Base-by-base conservation (phyloP, 768 basidiomycete species). In the Kondoa subrosea region DNA sequence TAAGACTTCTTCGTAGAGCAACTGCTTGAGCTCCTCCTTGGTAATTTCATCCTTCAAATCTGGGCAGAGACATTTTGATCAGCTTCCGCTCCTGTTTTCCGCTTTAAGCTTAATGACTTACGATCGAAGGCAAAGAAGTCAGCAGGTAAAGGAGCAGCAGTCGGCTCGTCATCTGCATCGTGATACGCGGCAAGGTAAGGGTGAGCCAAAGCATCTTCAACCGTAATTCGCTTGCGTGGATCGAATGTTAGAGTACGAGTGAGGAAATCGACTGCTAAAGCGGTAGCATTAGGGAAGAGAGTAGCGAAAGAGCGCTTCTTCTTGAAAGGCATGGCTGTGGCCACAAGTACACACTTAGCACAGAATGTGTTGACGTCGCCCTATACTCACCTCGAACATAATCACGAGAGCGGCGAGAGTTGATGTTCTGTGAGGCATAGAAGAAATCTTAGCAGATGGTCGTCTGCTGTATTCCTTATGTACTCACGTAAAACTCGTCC, bases 41-140 rank as follows among this genome's bases (percentile, higher is more conserved):
- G 86, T 89, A 80, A 95, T 91, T 71, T 90, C 89, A 72, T 95
- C 92, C 81, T 96, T 93, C 81, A 91, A 87, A 71, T 90, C 61
- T 63, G 61, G 21, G 12, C 26, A 59, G 58, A 59, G 58, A 59
- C 8, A 4, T 59, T 25, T 4, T 8, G 4, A 59, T 4, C n/a
- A 21, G 40, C 33, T 63, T 17, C 14, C 29, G 61, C 4, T 12
- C 14, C 58, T 50, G 40, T 8, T 8, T 50, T 8, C 12, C 40
- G 25, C 30, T 8, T 12, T 14, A 59, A 25, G 25, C 8, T 25
- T 8, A 15, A 12, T 14, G 26, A n/a, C 61, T 32, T 32, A 63
- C 61, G 78, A 77, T 99, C 95, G 76, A 97, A 97, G 75, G 93
- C 91, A 77, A 99, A 99, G 81, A 97, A 99, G 72, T 87, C 86